A percentile compares a stretch with the other conserved stretches of the same genome.
These are phyloP conservation scores for Coniochaeta sp. DNA, from an alignment of 2,329 filamentous ascomycete species.

Conservation along the genomic window DNA sequence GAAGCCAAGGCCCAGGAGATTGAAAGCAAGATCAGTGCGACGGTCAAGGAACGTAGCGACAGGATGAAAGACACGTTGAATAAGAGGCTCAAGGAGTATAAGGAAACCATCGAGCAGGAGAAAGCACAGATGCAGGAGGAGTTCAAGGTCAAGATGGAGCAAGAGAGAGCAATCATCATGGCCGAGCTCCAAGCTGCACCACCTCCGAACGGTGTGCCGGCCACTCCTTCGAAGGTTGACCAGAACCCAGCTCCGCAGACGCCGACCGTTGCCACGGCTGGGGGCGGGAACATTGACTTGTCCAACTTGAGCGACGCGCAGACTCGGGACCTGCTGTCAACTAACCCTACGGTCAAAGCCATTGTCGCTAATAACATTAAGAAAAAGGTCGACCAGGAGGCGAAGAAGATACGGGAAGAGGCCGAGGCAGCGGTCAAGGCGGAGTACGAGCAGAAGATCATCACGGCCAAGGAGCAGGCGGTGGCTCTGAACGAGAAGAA, in stretches of 20 bases:
- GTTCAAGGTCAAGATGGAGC: slow-evolving; percentile 45
- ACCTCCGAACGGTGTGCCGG: slow-evolving; percentile 15
- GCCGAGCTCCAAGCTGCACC: slow-evolving; percentile 37
- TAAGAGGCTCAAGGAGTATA: slow-evolving; percentile 63
- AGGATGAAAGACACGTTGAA: slow-evolving; percentile 62
- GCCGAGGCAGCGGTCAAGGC: slow-evolving; percentile 35
- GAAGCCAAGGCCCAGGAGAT: slow-evolving; percentile 57
- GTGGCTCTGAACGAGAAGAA: slow-evolving; percentile 70
- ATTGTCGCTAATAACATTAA: slow-evolving; percentile 57
- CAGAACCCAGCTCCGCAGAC: slow-evolving; percentile 22
- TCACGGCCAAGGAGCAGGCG: slow-evolving; percentile 51
- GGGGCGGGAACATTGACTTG: slow-evolving; percentile 28
- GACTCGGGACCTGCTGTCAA: slow-evolving; percentile 48
- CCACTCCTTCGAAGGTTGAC: slow-evolving; percentile 14
- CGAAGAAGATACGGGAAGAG: slow-evolving; percentile 51
- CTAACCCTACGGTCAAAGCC: slow-evolving; percentile 48
- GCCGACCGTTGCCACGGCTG: slow-evolving; percentile 24
- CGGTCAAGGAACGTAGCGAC: slow-evolving; percentile 58
- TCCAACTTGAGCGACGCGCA: slow-evolving; percentile 45
- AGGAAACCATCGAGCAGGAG: slow-evolving; percentile 41
- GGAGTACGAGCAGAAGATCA: slow-evolving; percentile 46
- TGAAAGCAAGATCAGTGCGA: slow-evolving; percentile 53
- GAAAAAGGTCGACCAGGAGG: slow-evolving; percentile 60
- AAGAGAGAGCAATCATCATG: slow-evolving; percentile 55
- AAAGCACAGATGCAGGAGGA: slow-evolving; percentile 44